Conservation (phyloP, 2,329 filamentous ascomycete species). For the Verticillium isaacii region DNA sequence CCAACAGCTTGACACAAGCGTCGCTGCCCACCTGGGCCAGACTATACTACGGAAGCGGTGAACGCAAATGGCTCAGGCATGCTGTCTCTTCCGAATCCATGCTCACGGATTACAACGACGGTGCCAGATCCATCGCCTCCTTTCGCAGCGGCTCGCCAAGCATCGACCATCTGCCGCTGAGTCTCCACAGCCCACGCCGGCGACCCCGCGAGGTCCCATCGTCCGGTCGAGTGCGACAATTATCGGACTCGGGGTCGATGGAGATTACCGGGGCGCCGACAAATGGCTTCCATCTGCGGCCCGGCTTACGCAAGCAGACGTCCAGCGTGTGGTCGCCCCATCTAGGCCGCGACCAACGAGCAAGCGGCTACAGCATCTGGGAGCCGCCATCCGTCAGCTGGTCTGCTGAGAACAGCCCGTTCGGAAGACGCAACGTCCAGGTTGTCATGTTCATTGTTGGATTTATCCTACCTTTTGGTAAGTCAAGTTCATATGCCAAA, state of each 20-base stretch:
- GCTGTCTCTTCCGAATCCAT: constrained; percentile 41
- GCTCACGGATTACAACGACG: constrained; percentile 39
- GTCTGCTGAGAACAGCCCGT: constrained; percentile 52
- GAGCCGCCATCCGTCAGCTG: constrained; percentile 67
- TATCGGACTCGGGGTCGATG: constrained; percentile 33
- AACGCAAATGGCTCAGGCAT: constrained; percentile 41
- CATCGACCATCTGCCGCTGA: constrained; percentile 40
- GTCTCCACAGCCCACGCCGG: constrained; percentile 40
- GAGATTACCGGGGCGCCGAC: constrained; percentile 32
- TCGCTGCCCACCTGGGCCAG: constrained; percentile 54
- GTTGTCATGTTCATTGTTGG: constrained; percentile 70
- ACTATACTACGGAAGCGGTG: constrained; percentile 68
- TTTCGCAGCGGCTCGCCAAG: constrained; percentile 44
- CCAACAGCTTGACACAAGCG: constrained; percentile 38
- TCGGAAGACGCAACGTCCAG: constrained; percentile 68
- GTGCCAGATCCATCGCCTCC: constrained; percentile 39
- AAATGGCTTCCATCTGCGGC: constrained; percentile 19
- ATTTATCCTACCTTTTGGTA: constrained; percentile 72
- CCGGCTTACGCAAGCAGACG: constrained; percentile 39
- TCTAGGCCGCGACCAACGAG: constrained; percentile 58
- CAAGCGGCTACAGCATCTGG: constrained; percentile 60
- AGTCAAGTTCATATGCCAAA: constrained; percentile 19
- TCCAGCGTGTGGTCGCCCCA: constrained; percentile 72
- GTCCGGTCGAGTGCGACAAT: constrained; percentile 19
- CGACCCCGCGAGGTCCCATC: constrained; percentile 31